These are phyloP conservation scores for Aspergillus awamori DNA, from an alignment of 2,329 filamentous ascomycete genomes.

Conservation along the genomic window DNA sequence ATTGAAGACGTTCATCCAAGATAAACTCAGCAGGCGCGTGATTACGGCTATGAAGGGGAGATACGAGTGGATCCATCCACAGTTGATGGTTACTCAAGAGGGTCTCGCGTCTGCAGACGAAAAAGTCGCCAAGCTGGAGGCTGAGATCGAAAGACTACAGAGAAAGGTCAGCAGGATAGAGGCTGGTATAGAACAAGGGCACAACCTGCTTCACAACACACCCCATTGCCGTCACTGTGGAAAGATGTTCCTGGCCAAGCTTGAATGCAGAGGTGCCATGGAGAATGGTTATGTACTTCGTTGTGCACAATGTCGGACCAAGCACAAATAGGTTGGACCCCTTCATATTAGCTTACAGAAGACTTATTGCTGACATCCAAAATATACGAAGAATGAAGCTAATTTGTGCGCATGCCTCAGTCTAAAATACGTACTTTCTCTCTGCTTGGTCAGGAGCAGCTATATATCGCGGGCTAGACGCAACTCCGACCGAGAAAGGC, in stretches of 20 bases:
- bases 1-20: neutral
- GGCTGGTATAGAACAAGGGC: neutral
- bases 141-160: neutral
- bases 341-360: no score
- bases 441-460: no score
- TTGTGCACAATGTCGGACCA: neutral
- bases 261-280: neutral
- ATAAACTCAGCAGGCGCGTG: neutral
- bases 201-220: neutral
- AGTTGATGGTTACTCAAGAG: neutral
- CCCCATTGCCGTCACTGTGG: neutral
- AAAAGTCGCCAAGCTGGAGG: neutral
- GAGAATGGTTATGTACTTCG: neutral
- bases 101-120: neutral
- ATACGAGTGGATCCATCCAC: neutral
- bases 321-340: neutral
- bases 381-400: no score
- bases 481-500: no score
- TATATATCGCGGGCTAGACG: no score
- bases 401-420: no score
- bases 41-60: neutral
- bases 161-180: neutral
- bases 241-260: neutral
- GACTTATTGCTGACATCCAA: no score
- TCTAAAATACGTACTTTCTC: no score